Conservation (phyloP, 2,329 filamentous ascomycete genomes). For the Exophiala aquamarina region DNA sequence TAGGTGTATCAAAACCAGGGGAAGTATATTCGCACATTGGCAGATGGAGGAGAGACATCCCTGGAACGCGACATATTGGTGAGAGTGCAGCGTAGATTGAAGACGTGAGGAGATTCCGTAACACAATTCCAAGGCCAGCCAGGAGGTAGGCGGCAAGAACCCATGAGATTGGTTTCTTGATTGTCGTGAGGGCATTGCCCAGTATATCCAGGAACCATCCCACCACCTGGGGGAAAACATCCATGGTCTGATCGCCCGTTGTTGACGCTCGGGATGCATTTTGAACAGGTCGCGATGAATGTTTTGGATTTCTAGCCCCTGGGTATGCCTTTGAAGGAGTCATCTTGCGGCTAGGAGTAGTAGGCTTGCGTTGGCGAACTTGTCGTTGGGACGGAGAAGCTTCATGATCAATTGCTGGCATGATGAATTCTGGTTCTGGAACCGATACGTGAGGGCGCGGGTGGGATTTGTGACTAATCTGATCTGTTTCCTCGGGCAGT, state of each 20-base stretch:
- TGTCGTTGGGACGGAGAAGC: neutral
- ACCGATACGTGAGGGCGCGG: neutral
- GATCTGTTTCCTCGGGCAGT: no score
- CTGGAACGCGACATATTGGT: constrained; percentile 70
- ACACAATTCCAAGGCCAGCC: constrained; percentile 58
- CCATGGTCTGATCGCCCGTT: constrained; percentile 9
- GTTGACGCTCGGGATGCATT: constrained; percentile 1
- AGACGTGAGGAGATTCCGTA: constrained; percentile 62
- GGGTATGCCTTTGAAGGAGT: constrained; percentile 3
- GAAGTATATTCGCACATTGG: constrained; percentile 58
- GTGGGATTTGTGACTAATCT: no score
- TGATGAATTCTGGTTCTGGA: constrained; percentile 25
- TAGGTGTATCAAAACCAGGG: constrained; percentile 7
- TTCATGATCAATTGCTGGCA: constrained; percentile 22
- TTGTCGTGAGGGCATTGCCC: constrained; percentile 56
- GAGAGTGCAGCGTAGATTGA: constrained; percentile 64
- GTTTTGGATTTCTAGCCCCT: neutral
- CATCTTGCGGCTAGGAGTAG: neutral
- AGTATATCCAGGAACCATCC: constrained; percentile 23
- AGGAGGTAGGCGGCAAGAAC: constrained; percentile 62
- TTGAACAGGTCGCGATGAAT: neutral
- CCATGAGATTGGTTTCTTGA: constrained; percentile 65
- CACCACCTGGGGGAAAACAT: constrained; percentile 6
- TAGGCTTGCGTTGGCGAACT: constrained; percentile 9
- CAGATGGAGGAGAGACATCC: constrained; percentile 59